These are phyloP conservation scores for Ganoderma lingzhi DNA, from an alignment of 1,284 basidiomycete species.

Conservation along the genomic window DNA sequence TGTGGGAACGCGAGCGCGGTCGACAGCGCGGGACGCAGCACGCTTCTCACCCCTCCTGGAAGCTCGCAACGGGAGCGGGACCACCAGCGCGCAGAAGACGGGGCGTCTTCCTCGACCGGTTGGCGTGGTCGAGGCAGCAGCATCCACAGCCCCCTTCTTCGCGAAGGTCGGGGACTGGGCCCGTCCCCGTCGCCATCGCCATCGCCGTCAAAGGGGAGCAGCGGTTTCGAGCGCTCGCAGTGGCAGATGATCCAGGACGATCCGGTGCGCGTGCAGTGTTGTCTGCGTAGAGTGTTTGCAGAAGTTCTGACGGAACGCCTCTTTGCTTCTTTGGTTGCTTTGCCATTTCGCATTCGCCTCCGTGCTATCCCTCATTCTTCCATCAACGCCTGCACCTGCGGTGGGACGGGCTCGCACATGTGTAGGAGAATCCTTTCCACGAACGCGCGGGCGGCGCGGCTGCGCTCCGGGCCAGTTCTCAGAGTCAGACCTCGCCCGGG, in stretches of 20 bases:
- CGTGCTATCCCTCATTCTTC: neutral
- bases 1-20: slow-evolving; percentile 26
- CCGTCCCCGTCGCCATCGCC: slow-evolving; percentile 16
- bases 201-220: slow-evolving; percentile 29
- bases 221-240: slow-evolving; percentile 21
- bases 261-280: slow-evolving; percentile 29
- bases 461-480: slow-evolving; percentile 16
- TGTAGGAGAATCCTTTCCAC: slow-evolving; percentile 35
- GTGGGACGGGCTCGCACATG: slow-evolving; percentile 25
- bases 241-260: slow-evolving; percentile 33
- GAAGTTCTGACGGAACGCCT: slow-evolving; percentile 23
- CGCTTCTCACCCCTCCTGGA: slow-evolving; percentile 35
- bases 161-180: neutral
- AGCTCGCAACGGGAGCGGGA: slow-evolving; percentile 29
- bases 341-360: slow-evolving; percentile 4
- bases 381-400: neutral
- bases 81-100: neutral
- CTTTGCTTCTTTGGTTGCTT: slow-evolving; percentile 21
- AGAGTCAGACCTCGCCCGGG: slow-evolving; percentile 10
- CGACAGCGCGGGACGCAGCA: slow-evolving; percentile 11
- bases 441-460: slow-evolving; percentile 20
- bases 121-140: slow-evolving; percentile 14
- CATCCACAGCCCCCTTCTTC: slow-evolving; percentile 9
- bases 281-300: slow-evolving; percentile 6
- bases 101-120: slow-evolving; percentile 8